Percentiles rank a stretch among this genome's conserved stretches.
Conservation (phyloP, 1,139 yeast species). For the Schwanniomyces etchellsii region DNA sequence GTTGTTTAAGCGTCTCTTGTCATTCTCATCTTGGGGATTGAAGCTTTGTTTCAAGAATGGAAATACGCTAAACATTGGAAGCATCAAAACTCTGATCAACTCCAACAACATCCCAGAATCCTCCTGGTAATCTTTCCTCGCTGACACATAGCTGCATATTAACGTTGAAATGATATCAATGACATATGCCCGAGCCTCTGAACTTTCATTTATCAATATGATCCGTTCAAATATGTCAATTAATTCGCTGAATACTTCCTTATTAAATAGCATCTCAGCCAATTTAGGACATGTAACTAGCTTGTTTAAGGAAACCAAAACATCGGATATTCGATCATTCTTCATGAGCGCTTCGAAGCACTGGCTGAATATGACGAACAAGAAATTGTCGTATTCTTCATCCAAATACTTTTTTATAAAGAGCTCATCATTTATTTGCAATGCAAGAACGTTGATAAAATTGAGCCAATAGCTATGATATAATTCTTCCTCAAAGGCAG, state of each 20-base stretch:
- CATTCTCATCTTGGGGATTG: conserved; percentile 29
- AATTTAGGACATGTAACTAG: conserved; percentile 55
- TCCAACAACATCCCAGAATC: conserved; percentile 79
- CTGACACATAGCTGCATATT: conserved; percentile 28
- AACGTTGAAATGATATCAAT: conserved; percentile 51
- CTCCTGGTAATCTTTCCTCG: conserved; percentile 24
- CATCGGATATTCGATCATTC: conserved; percentile 34
- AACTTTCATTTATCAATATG: conserved; percentile 52
- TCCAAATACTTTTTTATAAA: conserved; percentile 40
- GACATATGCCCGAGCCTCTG: conserved; percentile 46
- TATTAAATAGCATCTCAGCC: conserved; percentile 57
- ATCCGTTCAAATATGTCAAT: conserved; percentile 73
- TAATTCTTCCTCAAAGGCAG: conserved; percentile 47
- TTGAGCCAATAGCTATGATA: conserved; percentile 75
- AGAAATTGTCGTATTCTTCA: conserved; percentile 69
- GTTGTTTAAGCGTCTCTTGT: conserved; percentile 22
- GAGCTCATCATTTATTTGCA: conserved; percentile 46
- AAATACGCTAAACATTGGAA: conserved; percentile 53
- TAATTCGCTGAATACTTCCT: conserved; percentile 68
- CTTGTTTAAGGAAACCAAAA: conserved; percentile 50
- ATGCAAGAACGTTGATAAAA: conserved; percentile 70
- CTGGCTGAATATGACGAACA: conserved; percentile 77
- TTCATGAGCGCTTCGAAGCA: conserved; percentile 71
- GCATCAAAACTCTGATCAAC: conserved; percentile 64
- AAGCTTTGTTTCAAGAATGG: conserved; percentile 54